A percentile compares a stretch with the other conserved stretches of the same genome.
Conservation (phyloP, 805 yeast species). For the Candida manassasensis region DNA sequence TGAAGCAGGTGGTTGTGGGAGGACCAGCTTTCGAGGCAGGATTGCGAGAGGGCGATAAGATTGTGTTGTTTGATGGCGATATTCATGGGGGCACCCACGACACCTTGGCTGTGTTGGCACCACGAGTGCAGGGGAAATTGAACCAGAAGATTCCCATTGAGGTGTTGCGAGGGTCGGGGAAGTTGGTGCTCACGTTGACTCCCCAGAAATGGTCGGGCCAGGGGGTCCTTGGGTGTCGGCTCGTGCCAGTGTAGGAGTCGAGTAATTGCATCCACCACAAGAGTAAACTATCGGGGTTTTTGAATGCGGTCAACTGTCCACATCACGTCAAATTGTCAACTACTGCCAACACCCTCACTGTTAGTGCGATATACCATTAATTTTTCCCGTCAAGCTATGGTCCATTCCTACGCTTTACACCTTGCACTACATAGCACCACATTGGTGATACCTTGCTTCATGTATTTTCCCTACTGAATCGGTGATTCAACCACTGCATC, state of each 20-base stretch:
- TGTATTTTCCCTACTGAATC: no score
- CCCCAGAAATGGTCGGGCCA: constrained; percentile 64
- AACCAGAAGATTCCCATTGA: constrained; percentile 22
- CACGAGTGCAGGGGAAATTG: constrained; percentile 37
- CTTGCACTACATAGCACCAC: no score
- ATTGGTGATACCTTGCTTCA: no score
- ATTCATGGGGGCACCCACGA: constrained; percentile 55
- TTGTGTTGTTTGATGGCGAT: constrained; percentile 47
- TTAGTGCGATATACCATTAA: no score
- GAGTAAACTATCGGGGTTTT: no score
- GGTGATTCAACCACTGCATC: no score
- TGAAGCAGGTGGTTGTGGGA: constrained; percentile 42
- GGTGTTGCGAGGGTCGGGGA: constrained; percentile 27
- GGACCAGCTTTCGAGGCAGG: constrained; percentile 61
- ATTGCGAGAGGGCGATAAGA: constrained; percentile 47
- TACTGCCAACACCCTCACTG: no score
- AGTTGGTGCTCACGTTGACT: constrained; percentile 16
- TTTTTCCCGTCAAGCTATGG: no score
- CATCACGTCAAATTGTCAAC: no score
- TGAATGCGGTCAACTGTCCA: no score
- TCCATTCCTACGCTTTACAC: no score
- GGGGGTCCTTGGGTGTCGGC: constrained; percentile 66
- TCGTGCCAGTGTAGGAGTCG: constrained; percentile 36
- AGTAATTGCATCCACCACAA: no score
- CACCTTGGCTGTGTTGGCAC: constrained; percentile 41